These are phyloP conservation scores for Protomyces inundatus DNA, from an alignment of 1,139 yeast genomes.

Conservation along the genomic window DNA sequence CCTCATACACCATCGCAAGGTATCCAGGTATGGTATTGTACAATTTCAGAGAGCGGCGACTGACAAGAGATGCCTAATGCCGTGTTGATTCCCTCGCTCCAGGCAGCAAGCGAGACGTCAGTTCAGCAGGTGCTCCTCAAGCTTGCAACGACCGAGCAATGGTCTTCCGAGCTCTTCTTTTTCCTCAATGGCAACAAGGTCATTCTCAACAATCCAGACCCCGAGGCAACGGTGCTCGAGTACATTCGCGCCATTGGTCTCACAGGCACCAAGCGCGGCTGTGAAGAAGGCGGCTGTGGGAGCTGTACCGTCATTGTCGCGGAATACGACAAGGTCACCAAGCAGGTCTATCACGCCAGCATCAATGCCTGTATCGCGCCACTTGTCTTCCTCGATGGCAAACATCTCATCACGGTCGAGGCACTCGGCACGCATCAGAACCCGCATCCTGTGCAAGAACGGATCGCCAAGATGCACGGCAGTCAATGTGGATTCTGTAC, in stretches of 20 bases:
- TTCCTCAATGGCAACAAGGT: slow-evolving; percentile 43
- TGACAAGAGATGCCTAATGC: neutral
- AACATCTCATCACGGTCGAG: slow-evolving; percentile 46
- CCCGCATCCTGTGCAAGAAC: slow-evolving; percentile 47
- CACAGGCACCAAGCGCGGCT: slow-evolving; percentile 47
- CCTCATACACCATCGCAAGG: too few relatives aligned
- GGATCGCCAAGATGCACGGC: slow-evolving; percentile 47
- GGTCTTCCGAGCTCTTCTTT: slow-evolving; percentile 36
- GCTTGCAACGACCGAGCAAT: neutral
- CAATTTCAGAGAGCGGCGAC: too few relatives aligned
- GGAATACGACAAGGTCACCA: slow-evolving; percentile 35
- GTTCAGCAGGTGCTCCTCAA: neutral
- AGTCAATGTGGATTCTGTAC: slow-evolving; percentile 50
- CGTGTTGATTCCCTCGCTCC: neutral
- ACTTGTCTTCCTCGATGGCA: slow-evolving; percentile 44
- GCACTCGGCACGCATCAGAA: slow-evolving; percentile 42
- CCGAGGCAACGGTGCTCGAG: slow-evolving; percentile 44
- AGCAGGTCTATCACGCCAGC: slow-evolving; percentile 40
- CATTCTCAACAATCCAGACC: slow-evolving; percentile 41
- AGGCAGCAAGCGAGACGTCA: neutral
- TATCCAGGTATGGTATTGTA: too few relatives aligned
- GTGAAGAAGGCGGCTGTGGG: slow-evolving; percentile 49
- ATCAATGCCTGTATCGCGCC: slow-evolving; percentile 48
- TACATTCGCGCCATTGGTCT: slow-evolving; percentile 40
- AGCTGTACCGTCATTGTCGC: slow-evolving; percentile 47